Evolutionary conservation across 768 basidiomycete species (phyloP).

Genomic region (Tremella yokohamensis): DNA sequence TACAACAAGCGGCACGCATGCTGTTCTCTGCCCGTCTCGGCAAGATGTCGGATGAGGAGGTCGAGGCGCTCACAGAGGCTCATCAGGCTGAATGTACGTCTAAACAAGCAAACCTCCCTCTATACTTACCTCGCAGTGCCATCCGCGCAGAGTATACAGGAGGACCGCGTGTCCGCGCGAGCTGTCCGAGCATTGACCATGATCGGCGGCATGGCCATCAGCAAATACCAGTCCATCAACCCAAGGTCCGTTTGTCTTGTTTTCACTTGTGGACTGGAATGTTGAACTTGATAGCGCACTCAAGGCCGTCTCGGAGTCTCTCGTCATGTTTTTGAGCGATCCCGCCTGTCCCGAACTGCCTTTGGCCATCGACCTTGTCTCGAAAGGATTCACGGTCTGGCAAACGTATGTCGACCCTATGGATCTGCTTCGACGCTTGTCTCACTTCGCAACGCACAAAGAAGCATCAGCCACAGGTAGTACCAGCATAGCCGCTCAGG

Average conservation of each 20-base stretch:
- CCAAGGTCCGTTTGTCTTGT: slow-evolving; percentile 57
- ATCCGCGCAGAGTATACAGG: too few species aligned
- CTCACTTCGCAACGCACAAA: slow-evolving; percentile 65
- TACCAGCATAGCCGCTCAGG: slow-evolving; percentile 69
- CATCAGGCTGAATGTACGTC: slow-evolving; percentile 32
- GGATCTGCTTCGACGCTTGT: slow-evolving; percentile 78
- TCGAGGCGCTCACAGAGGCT: slow-evolving; percentile 58
- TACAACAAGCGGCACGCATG: slow-evolving; percentile 70
- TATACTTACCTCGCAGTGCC: too few species aligned
- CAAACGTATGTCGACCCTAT: slow-evolving; percentile 89
- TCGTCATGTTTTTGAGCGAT: slow-evolving; percentile 72
- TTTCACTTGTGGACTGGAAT: background rate
- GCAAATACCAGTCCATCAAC: slow-evolving; percentile 72
- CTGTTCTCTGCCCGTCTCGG: slow-evolving; percentile 74
- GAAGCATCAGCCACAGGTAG: slow-evolving; percentile 47
- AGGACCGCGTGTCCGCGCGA: slow-evolving; percentile 58
- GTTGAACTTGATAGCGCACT: slow-evolving; percentile 59
- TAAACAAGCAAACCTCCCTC: too few species aligned
- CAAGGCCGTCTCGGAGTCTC: slow-evolving; percentile 77
- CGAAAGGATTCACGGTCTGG: slow-evolving; percentile 89
- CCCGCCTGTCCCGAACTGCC: slow-evolving; percentile 60
- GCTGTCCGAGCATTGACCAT: slow-evolving; percentile 73
- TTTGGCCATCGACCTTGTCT: slow-evolving; percentile 82
- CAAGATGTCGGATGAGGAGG: slow-evolving; percentile 65
- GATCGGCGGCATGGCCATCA: slow-evolving; percentile 75